phyloP scores from a whole-genome alignment of 768 basidiomycete species.

The Neoboletus subvelutipes region DNA sequence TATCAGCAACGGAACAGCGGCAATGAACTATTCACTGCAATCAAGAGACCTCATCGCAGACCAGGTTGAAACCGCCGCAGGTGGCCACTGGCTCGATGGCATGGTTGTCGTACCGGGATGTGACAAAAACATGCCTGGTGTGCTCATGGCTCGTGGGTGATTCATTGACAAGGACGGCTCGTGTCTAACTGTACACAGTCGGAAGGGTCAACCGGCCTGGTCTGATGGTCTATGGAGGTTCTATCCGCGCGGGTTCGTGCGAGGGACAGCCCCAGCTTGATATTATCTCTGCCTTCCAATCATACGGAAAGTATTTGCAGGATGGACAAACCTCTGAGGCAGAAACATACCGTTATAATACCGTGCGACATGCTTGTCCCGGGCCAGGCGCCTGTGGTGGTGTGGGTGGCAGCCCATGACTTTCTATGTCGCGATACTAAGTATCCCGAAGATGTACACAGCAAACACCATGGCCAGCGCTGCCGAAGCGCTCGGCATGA shows the following conservation, averaged over 20 bases:
- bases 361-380: constrained; percentile 92
- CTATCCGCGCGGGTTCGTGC: constrained; percentile 91
- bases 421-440: constrained; percentile 3
- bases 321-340: constrained; percentile 83
- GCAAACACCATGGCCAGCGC: constrained; percentile 99
- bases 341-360: constrained; percentile 80
- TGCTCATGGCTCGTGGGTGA: constrained; percentile 88
- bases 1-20: constrained; percentile 95
- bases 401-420: constrained; percentile 48
- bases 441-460: constrained; percentile 79
- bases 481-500: constrained; percentile 94
- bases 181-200: constrained; percentile 46
- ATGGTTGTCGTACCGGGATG: constrained; percentile 97
- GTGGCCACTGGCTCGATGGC: constrained; percentile 96
- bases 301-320: constrained; percentile 93
- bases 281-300: constrained; percentile 96
- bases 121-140: constrained; percentile 99
- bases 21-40: constrained; percentile 95
- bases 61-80: constrained; percentile 92
- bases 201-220: constrained; percentile 95
- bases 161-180: not conserved
- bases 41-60: constrained; percentile 98
- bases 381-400: constrained; percentile 98
- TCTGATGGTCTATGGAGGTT: constrained; percentile 97
- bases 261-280: constrained; percentile 86